These are phyloP conservation scores for Rhizopogon sp. DNA, from an alignment of 768 basidiomycete species.

Conservation along the genomic window DNA sequence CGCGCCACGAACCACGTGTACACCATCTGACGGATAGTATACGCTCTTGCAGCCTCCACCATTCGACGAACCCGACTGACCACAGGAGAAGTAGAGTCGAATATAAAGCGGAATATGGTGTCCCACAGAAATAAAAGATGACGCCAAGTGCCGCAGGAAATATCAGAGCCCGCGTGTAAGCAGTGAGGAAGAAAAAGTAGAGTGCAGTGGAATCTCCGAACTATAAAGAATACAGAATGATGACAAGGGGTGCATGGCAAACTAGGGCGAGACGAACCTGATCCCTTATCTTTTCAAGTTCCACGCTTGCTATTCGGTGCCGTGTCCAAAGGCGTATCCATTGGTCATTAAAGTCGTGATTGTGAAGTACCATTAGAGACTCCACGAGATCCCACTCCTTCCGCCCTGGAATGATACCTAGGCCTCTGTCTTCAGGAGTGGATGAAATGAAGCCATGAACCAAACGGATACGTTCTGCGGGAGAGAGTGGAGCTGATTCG, in stretches of 20 bases:
- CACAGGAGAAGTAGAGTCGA: slow-evolving; percentile 76
- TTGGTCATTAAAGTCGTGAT: slow-evolving; percentile 69
- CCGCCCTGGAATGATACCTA: slow-evolving; percentile 72
- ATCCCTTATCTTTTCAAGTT: slow-evolving; percentile 66
- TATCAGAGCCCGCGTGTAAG: slow-evolving; percentile 76
- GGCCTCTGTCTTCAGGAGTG: slow-evolving; percentile 69
- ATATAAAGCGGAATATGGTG: slow-evolving; percentile 73
- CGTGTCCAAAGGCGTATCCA: slow-evolving; percentile 80
- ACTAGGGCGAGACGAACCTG: slow-evolving; percentile 43
- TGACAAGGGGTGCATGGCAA: background rate
- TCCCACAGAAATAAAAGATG: slow-evolving; percentile 62
- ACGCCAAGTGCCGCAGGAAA: slow-evolving; percentile 72
- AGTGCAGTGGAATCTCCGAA: slow-evolving; percentile 82
- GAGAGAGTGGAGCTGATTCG: slow-evolving; percentile 42
- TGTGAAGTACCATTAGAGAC: slow-evolving; percentile 79
- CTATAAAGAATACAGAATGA: slow-evolving; percentile 20
- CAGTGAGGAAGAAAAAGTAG: slow-evolving; percentile 85
- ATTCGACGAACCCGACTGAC: slow-evolving; percentile 84
- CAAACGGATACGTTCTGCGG: slow-evolving; percentile 79
- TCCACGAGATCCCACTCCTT: slow-evolving; percentile 78
- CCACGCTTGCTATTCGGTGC: slow-evolving; percentile 54
- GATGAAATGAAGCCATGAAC: slow-evolving; percentile 70
- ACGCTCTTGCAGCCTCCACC: slow-evolving; percentile 86
- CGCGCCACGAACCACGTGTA: slow-evolving; percentile 69
- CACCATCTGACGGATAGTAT: slow-evolving; percentile 81